These are phyloP conservation scores for Salix arbutifolia DNA, from an alignment of 345 rosid species.

Conservation along the genomic window DNA sequence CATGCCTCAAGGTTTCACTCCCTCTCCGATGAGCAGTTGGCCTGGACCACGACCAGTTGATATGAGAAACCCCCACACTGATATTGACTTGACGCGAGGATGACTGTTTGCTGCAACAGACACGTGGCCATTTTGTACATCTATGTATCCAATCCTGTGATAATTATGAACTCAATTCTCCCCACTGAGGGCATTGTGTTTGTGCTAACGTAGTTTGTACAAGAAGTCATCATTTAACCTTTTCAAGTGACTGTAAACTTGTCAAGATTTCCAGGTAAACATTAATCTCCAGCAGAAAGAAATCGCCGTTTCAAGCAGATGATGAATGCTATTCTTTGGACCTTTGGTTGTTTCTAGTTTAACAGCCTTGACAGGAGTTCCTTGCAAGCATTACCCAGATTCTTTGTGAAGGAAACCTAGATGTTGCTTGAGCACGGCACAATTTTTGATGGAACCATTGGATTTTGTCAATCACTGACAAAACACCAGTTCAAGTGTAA, in stretches of 20 bases:
- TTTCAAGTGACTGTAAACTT: slow-evolving; percentile 10
- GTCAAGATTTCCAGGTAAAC: not conserved
- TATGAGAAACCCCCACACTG: slow-evolving; percentile 71
- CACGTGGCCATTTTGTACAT: slow-evolving; percentile 62
- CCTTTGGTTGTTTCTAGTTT: not conserved
- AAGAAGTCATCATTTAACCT: slow-evolving; percentile 9
- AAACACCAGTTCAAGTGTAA: not conserved
- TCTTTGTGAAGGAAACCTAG: not conserved
- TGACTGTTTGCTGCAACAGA: slow-evolving; percentile 56
- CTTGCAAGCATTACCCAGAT: not conserved
- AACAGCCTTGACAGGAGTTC: not conserved
- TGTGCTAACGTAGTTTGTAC: slow-evolving; percentile 43
- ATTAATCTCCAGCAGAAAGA: slow-evolving; percentile 14
- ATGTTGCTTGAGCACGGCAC: not conserved
- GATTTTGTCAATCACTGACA: not conserved
- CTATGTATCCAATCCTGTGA: slow-evolving; percentile 31
- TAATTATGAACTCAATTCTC: slow-evolving; percentile 17
- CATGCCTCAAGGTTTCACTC: slow-evolving; percentile 43
- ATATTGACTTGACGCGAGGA: slow-evolving; percentile 85
- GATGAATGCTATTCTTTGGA: not conserved
- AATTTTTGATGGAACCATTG: not conserved
- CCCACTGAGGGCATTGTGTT: slow-evolving; percentile 19
- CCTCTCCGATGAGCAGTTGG: slow-evolving; percentile 56
- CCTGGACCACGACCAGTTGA: slow-evolving; percentile 55
- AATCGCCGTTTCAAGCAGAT: not conserved